Base-by-base conservation (phyloP, 129 eudicot genomes). In the Chrysanthemum seticuspe region DNA sequence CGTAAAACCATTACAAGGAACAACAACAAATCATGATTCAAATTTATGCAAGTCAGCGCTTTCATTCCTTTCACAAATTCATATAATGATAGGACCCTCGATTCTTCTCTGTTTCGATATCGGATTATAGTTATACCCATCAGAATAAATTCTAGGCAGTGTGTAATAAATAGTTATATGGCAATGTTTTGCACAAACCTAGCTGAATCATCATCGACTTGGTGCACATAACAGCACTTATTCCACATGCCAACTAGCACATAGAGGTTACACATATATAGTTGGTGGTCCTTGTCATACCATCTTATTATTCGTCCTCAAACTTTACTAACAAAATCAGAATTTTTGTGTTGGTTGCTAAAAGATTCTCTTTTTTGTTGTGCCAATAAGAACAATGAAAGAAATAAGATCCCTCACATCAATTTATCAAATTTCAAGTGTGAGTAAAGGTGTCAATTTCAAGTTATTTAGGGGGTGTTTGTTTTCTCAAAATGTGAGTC, bases 41-140 rank as follows among this genome's bases (percentile, higher is more conserved):
- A 61, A 40, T 36, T 5, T 19, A 61, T 50, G 14, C 52, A 76
- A 59, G 80, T 76, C 80, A 76, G 70, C 80, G 47, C 70, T 76
- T 68, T 68, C 80, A 67, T 76, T 78, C 71, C 71, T 40, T 71
- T 78, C 77, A 47, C 68, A 19, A 65, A 56, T 45, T 56, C 31
- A 45, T 55, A 58, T 78, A 74, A 29, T 65, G 68, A 64, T 58
- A 71, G 49, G 74, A 67, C 62, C 51, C 3, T 27, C 25, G 63
- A 77, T 70, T 70, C 62, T 73, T 62, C n/a, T 67, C 61, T 14
- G 27, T 67, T 47, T 56, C 7, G 74, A 67, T 71, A 52, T 78
- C 47, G 5, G 59, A 70, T 70, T 78, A 78, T 40, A 5, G 2
- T 40, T 40, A 40, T 77, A 40, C 72, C 72, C 49, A 77, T 29